These are phyloP conservation scores for Spinacia oleracea DNA, from an alignment of 179 eudicot species.

Conservation along the genomic window DNA sequence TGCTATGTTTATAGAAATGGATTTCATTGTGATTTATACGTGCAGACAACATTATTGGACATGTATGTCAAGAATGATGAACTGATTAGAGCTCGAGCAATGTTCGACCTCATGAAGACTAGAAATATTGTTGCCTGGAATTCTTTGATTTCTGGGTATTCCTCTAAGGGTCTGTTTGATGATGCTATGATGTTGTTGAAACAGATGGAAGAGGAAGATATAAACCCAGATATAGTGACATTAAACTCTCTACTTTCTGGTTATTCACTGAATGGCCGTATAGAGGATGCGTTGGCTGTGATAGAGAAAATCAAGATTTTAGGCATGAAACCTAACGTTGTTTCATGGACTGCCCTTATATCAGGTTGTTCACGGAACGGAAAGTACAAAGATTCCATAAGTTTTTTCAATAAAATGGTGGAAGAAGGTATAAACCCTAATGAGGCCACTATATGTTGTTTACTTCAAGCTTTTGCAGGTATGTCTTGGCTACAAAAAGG, in stretches of 20 bases:
- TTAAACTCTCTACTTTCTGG: slow-evolving; percentile 54
- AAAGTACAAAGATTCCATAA: slow-evolving; percentile 39
- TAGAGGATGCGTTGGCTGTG: slow-evolving; percentile 41
- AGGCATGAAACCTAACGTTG: slow-evolving; percentile 48
- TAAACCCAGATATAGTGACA: slow-evolving; percentile 53
- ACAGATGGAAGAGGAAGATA: slow-evolving; percentile 45
- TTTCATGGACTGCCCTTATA: slow-evolving; percentile 59
- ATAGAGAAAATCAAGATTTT: slow-evolving; percentile 40
- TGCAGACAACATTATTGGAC: slow-evolving; percentile 56
- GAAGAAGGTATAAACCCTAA: slow-evolving; percentile 49
- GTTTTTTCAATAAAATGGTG: slow-evolving; percentile 46
- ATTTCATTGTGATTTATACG: slow-evolving; percentile 44
- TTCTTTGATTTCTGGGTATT: slow-evolving; percentile 55
- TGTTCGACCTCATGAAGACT: slow-evolving; percentile 42
- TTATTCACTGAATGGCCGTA: slow-evolving; percentile 38
- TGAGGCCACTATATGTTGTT: slow-evolving; percentile 45
- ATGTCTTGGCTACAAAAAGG: slow-evolving; percentile 52
- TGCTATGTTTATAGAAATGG: slow-evolving; percentile 49
- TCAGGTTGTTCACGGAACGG: slow-evolving; percentile 55
- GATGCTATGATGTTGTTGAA: slow-evolving; percentile 35
- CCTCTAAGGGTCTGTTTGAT: slow-evolving; percentile 47
- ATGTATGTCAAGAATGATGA: slow-evolving; percentile 59
- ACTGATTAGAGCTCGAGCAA: slow-evolving; percentile 39
- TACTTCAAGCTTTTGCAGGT: slow-evolving; percentile 63
- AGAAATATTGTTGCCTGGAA: slow-evolving; percentile 57